A percentile compares a stretch with the other conserved stretches of the same genome.
phyloP scores from a whole-genome alignment of 1,139 yeast species.

The Lodderomyces theae region DNA sequence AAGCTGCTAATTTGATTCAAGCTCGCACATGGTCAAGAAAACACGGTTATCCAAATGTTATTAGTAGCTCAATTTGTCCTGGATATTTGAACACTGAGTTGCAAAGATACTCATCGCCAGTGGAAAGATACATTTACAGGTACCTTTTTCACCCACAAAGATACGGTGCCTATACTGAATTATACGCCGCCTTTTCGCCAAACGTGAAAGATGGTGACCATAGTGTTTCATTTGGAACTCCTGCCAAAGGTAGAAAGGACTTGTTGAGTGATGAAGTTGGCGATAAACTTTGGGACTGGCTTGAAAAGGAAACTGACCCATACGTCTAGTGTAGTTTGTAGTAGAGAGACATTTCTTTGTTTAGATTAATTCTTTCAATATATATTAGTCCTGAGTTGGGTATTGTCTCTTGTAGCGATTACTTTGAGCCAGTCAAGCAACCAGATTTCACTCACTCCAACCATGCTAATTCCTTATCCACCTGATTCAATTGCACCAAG shows the following conservation, averaged over 20 bases:
- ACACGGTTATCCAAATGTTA: constrained; percentile 36
- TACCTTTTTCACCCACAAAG: constrained; percentile 10
- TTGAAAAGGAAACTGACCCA: constrained; percentile 12
- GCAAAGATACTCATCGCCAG: constrained; percentile 24
- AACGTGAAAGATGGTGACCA: constrained; percentile 15
- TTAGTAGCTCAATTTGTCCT: constrained; percentile 43
- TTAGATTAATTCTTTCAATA: no score
- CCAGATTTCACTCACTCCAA: constrained; percentile 12
- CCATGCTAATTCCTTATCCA: constrained; percentile 32
- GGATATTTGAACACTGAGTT: constrained; percentile 45
- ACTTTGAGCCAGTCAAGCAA: no score
- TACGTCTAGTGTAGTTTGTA: constrained; percentile 7
- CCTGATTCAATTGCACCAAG: constrained; percentile 25
- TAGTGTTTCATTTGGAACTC: constrained; percentile 24
- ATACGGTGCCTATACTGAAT: constrained; percentile 23
- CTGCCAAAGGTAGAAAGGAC: constrained; percentile 18
- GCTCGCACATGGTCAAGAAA: constrained; percentile 40
- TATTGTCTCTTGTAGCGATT: no score
- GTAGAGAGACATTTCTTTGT: no score
- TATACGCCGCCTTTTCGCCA: constrained; percentile 23
- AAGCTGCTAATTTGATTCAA: constrained; percentile 43
- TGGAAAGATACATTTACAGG: constrained; percentile 8
- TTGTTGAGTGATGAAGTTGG: constrained; percentile 13
- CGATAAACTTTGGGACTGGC: constrained; percentile 14
- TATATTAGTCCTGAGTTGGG: no score